These are phyloP conservation scores for Murraya koenigii DNA, from an alignment of 345 rosid genomes.

Conservation along the genomic window DNA sequence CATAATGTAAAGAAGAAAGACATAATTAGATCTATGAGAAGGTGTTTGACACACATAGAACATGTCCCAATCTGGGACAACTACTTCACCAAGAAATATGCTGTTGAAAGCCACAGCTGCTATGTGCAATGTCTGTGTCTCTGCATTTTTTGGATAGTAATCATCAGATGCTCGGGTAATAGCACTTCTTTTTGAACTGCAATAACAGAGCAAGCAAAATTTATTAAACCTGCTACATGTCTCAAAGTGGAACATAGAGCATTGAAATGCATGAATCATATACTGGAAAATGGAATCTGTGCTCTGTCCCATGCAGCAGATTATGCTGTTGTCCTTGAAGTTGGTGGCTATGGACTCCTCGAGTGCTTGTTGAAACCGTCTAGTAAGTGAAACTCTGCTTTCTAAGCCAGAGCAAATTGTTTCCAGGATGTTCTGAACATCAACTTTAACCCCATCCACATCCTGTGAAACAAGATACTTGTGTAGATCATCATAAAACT, in stretches of 20 bases:
- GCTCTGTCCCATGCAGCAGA: constrained; percentile 59
- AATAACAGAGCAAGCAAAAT: constrained; percentile 1
- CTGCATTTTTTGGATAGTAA: constrained; percentile 47
- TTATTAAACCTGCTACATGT: too few species aligned
- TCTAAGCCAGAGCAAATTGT: constrained; percentile 41
- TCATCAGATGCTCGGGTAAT: constrained; percentile 53
- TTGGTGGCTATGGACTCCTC: constrained; percentile 46
- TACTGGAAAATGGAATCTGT: constrained; percentile 56
- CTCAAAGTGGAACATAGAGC: not conserved
- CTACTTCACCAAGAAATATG: constrained; percentile 56
- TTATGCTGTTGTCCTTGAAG: constrained; percentile 53
- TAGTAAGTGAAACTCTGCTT: constrained; percentile 47
- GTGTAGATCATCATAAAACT: constrained; percentile 54
- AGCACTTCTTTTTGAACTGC: constrained; percentile 49
- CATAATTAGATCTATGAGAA: not conserved
- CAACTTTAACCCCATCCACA: constrained; percentile 62
- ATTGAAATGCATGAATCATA: constrained; percentile 1
- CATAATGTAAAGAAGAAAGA: not conserved
- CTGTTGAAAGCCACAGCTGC: constrained; percentile 59
- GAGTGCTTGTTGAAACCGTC: constrained; percentile 46
- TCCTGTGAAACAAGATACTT: constrained; percentile 45
- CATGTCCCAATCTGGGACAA: constrained; percentile 67
- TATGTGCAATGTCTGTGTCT: constrained; percentile 49
- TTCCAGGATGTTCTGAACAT: constrained; percentile 55
- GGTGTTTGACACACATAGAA: constrained; percentile 38